A percentile compares a stretch with the other conserved stretches of the same genome.
Conservation (phyloP, 768 basidiomycete genomes). For the Daedalea quercina region DNA sequence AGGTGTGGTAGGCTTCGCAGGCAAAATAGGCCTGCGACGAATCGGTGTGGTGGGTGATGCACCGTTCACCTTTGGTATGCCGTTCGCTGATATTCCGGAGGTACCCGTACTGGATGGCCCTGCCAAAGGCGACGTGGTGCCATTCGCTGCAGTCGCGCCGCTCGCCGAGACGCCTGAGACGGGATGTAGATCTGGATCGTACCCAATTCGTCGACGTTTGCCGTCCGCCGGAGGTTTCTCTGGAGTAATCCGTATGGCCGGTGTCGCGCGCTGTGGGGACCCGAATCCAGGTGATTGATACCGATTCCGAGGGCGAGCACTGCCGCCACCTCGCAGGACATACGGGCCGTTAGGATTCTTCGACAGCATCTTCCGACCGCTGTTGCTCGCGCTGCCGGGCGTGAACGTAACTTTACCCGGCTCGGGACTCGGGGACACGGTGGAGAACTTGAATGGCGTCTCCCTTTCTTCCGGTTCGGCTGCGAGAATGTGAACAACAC, state of each 20-base stretch:
- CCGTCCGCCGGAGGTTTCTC: slow-evolving; percentile 38
- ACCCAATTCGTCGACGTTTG: slow-evolving; percentile 58
- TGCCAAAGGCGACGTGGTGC: background rate
- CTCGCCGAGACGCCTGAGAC: slow-evolving; percentile 5
- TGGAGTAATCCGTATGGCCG: slow-evolving; percentile 36
- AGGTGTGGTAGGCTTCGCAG: slow-evolving; percentile 50
- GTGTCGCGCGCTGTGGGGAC: slow-evolving; percentile 36
- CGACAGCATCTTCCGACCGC: slow-evolving; percentile 45
- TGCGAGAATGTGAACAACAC: slow-evolving; percentile 8
- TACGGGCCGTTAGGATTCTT: slow-evolving; percentile 73
- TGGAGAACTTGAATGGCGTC: slow-evolving; percentile 61
- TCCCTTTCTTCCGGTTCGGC: slow-evolving; percentile 30
- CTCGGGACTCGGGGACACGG: slow-evolving; percentile 32
- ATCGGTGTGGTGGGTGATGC: slow-evolving; percentile 12
- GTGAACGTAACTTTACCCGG: slow-evolving; percentile 23
- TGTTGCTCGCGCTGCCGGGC: slow-evolving; percentile 11
- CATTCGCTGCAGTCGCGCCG: slow-evolving; percentile 3
- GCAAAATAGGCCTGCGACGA: slow-evolving; percentile 17
- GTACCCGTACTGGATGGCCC: slow-evolving; percentile 18
- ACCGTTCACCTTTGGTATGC: slow-evolving; percentile 10
- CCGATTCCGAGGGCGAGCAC: slow-evolving; percentile 61
- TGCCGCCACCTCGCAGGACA: slow-evolving; percentile 72
- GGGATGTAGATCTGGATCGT: slow-evolving; percentile 28
- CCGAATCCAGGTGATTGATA: slow-evolving; percentile 72
- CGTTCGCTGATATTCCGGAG: slow-evolving; percentile 12